A percentile compares a stretch with the other conserved stretches of the same genome.
Conservation (phyloP, 805 yeast genomes). For the Candida patagonica region DNA sequence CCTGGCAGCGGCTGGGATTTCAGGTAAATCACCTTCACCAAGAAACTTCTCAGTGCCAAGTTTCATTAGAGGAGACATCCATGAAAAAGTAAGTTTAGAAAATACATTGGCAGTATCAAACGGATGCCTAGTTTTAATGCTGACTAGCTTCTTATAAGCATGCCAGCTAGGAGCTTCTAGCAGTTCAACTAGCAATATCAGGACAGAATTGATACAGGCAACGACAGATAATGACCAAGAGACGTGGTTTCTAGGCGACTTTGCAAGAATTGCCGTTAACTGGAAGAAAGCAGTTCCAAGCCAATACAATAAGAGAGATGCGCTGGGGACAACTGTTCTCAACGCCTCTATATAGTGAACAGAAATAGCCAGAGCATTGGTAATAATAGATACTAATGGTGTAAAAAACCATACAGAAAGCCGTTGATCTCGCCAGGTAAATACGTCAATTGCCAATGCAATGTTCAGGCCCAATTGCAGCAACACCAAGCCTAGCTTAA, state of each 20-base stretch:
- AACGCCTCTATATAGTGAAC: constrained; percentile 67
- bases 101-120: constrained; percentile 58
- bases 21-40: constrained; percentile 58
- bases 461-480: constrained; percentile 15
- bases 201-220: constrained; percentile 31
- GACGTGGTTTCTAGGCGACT: constrained; percentile 9
- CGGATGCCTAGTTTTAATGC: constrained; percentile 31
- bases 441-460: constrained; percentile 13
- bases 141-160: constrained; percentile 26
- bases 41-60: constrained; percentile 58
- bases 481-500: constrained; percentile 15
- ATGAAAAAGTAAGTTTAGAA: constrained; percentile 68
- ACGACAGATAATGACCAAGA: constrained; percentile 27
- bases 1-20: constrained; percentile 58
- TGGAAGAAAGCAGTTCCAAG: constrained; percentile 43
- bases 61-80: constrained; percentile 85
- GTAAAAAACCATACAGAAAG: constrained; percentile 26
- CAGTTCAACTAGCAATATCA: constrained; percentile 38
- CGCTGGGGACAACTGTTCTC: constrained; percentile 55
- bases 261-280: constrained; percentile 23
- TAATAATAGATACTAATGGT: constrained; percentile 32
- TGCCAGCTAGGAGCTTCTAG: constrained; percentile 31
- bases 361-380: constrained; percentile 42
- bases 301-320: constrained; percentile 71
- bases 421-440: constrained; percentile 24